Percentiles rank a stretch among this genome's conserved stretches.
phyloP scores from a whole-genome alignment of 169 alveolate species.

The Plasmodium fragile region DNA sequence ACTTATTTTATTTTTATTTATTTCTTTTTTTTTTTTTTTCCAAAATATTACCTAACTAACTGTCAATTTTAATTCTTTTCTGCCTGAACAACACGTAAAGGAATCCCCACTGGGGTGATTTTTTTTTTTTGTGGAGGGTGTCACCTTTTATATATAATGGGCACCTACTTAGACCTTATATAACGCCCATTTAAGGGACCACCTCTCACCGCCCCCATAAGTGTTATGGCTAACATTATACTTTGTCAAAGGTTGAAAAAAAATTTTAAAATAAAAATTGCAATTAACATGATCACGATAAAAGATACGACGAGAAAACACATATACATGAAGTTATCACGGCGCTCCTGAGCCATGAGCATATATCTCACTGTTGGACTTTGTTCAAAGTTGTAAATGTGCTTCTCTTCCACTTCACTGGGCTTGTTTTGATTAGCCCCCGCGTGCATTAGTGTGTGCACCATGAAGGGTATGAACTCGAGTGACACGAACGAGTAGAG shows the following conservation, averaged over 20 bases:
- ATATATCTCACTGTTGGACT: constrained; percentile 45
- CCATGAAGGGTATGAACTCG: constrained; percentile 21
- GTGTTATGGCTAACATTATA: background rate
- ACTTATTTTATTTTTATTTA: too few relatives aligned
- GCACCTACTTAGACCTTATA: background rate
- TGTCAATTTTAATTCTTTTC: background rate
- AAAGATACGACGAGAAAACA: constrained; percentile 30
- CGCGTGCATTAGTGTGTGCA: background rate
- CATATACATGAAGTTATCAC: constrained; percentile 19
- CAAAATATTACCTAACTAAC: background rate
- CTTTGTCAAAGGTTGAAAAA: constrained; percentile 31
- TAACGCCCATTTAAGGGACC: background rate
- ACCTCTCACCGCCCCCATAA: background rate
- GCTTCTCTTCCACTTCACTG: background rate
- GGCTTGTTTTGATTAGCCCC: background rate
- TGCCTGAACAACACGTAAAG: background rate
- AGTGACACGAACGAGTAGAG: constrained; percentile 32
- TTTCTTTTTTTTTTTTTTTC: too few relatives aligned
- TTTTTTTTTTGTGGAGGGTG: background rate
- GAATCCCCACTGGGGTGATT: background rate
- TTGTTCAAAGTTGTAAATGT: constrained; percentile 33
- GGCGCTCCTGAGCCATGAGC: constrained; percentile 38
- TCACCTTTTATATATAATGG: background rate
- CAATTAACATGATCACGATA: constrained; percentile 20
- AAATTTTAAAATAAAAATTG: constrained; percentile 59